These are phyloP conservation scores for Salvia rosmarinus DNA, from an alignment of 257 asterid genomes.

Conservation along the genomic window DNA sequence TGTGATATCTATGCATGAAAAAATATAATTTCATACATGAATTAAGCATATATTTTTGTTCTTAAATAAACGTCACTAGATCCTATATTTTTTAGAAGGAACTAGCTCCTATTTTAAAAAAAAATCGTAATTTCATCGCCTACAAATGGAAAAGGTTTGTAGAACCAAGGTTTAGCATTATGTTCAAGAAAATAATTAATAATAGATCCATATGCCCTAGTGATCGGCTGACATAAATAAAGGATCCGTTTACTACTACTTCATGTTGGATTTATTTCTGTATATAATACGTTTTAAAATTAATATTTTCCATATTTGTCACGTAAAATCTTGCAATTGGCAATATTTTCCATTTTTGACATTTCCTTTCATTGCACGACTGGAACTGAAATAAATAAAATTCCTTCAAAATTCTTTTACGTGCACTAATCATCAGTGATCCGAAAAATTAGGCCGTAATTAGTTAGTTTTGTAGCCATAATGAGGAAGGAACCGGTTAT, in stretches of 20 bases:
- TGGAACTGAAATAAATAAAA: not conserved
- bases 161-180: not conserved
- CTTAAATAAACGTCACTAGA: too few relatives aligned
- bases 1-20: too few relatives aligned
- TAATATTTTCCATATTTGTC: not conserved
- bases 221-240: not conserved
- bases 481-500: conserved; percentile 29
- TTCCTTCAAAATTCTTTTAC: not conserved
- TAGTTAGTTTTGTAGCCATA: not conserved
- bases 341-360: not conserved
- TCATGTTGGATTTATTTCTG: not conserved
- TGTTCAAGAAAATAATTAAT: not conserved
- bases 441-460: not conserved
- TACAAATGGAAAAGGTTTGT: too few relatives aligned
- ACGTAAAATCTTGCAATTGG: not conserved
- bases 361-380: not conserved
- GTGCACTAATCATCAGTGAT: conserved; percentile 1
- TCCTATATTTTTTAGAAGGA: too few relatives aligned
- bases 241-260: not conserved
- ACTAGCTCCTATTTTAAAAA: too few relatives aligned
- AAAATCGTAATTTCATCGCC: too few relatives aligned
- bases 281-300: not conserved
- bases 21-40: too few relatives aligned
- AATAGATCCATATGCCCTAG: not conserved
- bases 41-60: too few relatives aligned